Percentiles rank a stretch among this genome's conserved stretches.
phyloP scores from a whole-genome alignment of 2,329 filamentous ascomycete species.

The Nemania sp. region DNA sequence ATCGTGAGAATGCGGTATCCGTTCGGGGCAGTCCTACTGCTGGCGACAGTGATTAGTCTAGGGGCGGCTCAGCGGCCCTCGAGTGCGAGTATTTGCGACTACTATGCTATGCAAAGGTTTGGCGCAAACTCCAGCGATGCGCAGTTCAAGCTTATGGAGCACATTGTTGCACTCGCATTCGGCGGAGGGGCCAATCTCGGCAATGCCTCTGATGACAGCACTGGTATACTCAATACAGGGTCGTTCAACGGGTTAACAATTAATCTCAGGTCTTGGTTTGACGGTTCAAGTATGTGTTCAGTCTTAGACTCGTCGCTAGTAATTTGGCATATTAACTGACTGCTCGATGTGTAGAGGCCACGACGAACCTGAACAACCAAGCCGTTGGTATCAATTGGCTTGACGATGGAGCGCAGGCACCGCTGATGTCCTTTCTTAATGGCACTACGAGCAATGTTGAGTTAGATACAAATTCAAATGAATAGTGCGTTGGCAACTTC shows the following conservation, averaged over 20 bases:
- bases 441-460: conserved; percentile 2
- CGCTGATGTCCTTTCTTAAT: conserved; percentile 2
- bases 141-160: conserved; percentile 16
- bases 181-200: conserved; percentile 6
- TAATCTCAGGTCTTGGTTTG: conserved; percentile 12
- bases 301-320: not conserved
- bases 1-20: conserved; percentile 8
- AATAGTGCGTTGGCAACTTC: conserved; percentile 6
- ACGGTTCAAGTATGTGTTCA: conserved; percentile 17
- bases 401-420: not conserved
- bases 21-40: not conserved
- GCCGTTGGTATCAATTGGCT: conserved; percentile 14
- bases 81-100: conserved; percentile 14
- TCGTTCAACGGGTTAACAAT: conserved; percentile 1
- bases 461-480: conserved; percentile 2
- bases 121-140: conserved; percentile 12
- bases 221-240: conserved; percentile 12
- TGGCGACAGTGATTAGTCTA: not conserved
- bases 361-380: conserved; percentile 16
- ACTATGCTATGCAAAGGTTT: conserved; percentile 7
- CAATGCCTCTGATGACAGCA: conserved; percentile 8
- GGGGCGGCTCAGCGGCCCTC: conserved; percentile 8
- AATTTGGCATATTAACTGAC: not conserved
- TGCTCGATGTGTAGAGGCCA: conserved; percentile 1
- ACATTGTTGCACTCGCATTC: conserved; percentile 15